Base-by-base conservation (phyloP, 1,284 basidiomycete species). In the Pterulicium gracile region DNA sequence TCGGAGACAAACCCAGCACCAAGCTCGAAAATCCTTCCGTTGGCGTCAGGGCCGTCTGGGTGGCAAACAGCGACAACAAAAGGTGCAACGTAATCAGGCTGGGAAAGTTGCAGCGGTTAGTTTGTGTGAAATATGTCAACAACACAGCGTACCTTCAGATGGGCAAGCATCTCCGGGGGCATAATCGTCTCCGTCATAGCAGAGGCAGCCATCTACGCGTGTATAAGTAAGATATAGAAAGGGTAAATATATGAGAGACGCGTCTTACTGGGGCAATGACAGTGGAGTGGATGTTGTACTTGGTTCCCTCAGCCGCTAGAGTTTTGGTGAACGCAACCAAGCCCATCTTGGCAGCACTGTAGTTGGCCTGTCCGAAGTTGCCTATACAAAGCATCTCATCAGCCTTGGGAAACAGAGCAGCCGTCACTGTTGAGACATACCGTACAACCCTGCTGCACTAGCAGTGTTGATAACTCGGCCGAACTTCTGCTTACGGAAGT, bases 351-450 rank as follows among this genome's bases (percentile, higher is more conserved):
- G 86, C 88, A 2, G 87, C 84, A 50, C 83, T 87, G 60, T 89
- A 90, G 67, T 98, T 98, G 15, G 92, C 83, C 66, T 98, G 96
- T 15, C 95, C 96, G 62, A 95, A 91, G 72, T 97, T 98, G 5
- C 93, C 90, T 82, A 67, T 54, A 48, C 12, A 47, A 14, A n/a
- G 40, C 15, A 35, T 34, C 27, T 15, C 10, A 34, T 34, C n/a
- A n/a, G n/a, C n/a, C n/a, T n/a, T n/a, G n/a, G n/a, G 7, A 41
- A 12, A 5, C 21, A 24, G 22, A 36, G 4, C 21, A 21, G n/a
- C n/a, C n/a, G n/a, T n/a, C n/a, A n/a, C n/a, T n/a, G n/a, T 24
- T 43, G 19, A 18, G 15, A 56, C 69, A 39, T 49, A 83, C 86
- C 88, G 55, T 89, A 90, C 41, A 92, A 66, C 3, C 88, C 89